Base-by-base conservation (phyloP, 495 filamentous ascomycete genomes). In the Cryomyces antarcticus region DNA sequence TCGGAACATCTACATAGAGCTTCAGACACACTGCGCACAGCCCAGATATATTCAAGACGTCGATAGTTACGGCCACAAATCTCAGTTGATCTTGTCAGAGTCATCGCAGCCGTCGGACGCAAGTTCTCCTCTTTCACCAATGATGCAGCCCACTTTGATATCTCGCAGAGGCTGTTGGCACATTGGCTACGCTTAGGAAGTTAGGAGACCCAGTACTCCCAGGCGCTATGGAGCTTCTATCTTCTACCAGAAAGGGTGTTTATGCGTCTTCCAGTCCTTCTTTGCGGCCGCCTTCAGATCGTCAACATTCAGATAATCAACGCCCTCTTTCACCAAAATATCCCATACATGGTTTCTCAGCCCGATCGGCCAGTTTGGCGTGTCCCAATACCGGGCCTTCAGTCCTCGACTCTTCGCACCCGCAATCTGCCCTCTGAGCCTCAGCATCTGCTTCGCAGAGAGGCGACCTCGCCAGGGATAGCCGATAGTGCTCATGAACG, bases 321-420 rank as follows among this genome's bases (percentile, higher is more conserved):
- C 77, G 0, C 81, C 82, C 49, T 84, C 80, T 37, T 66, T 59
- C 28, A 76, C 64, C n/a, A 93, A 54, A 4, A 78, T 65, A 39
- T 72, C 60, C 84, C 83, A 92, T 12, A 92, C 60, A 44, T 72
- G 66, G 58, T 89, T 79, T 36, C 84, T 63, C 50, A 78, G 49
- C 39, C 72, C 69, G n/a, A 78, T 58, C 7, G 84, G 82, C 82
- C 83, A 92, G 43, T 58, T 58, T 0, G 83, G 82, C 24, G 78
- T 52, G n/a, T 75, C 71, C 83, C 84, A 92, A 55, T 87, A 92
- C 36, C 84, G 59, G 5, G 72, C 77, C 48, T 75, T 75, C 33
- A 92, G 60, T 0, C 84, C 82, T 50, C 71, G 17, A 24, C 55
- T 56, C 49, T 83, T 76, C 7, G 84, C 84, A 35, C 68, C 69